A percentile compares a stretch with the other conserved stretches of the same genome.
Evolutionary conservation across 352 stramenopile species (phyloP).

Genomic region (Phytophthora hibernalis): DNA sequence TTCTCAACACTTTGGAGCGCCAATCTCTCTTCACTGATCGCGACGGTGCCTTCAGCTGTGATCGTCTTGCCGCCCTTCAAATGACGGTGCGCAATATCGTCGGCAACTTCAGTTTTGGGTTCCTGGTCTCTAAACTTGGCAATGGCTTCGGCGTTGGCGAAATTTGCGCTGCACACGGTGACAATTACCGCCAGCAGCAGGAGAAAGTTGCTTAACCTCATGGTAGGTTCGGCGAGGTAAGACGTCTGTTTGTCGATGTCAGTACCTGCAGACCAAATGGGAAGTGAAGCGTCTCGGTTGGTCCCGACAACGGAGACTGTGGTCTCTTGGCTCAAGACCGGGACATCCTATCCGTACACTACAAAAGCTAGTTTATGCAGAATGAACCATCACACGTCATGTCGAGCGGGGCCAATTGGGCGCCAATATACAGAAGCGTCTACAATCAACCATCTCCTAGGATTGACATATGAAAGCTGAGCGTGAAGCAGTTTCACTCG

Average conservation of each 20-base stretch:
- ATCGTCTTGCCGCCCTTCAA: constrained; percentile 13
- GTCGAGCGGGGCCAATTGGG: background rate
- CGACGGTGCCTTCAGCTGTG: background rate
- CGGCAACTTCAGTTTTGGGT: background rate
- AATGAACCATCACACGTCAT: background rate
- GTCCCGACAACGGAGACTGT: background rate
- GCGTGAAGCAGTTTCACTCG: background rate
- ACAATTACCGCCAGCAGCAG: background rate
- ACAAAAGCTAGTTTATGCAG: background rate
- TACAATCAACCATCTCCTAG: background rate
- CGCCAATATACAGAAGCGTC: background rate
- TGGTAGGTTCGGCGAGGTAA: background rate
- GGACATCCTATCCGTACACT: background rate
- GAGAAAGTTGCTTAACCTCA: background rate
- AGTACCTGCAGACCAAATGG: background rate
- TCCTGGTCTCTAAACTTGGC: background rate
- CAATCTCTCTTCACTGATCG: background rate
- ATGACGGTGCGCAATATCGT: constrained; percentile 5
- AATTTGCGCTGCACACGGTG: background rate
- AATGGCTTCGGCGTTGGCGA: background rate
- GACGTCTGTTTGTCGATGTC: background rate
- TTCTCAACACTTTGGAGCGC: too few species aligned
- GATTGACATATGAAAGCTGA: background rate
- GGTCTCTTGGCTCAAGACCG: background rate
- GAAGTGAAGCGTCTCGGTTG: background rate